phyloP scores from a whole-genome alignment of 73 alveolate species.

The Paramecium bursaria region DNA sequence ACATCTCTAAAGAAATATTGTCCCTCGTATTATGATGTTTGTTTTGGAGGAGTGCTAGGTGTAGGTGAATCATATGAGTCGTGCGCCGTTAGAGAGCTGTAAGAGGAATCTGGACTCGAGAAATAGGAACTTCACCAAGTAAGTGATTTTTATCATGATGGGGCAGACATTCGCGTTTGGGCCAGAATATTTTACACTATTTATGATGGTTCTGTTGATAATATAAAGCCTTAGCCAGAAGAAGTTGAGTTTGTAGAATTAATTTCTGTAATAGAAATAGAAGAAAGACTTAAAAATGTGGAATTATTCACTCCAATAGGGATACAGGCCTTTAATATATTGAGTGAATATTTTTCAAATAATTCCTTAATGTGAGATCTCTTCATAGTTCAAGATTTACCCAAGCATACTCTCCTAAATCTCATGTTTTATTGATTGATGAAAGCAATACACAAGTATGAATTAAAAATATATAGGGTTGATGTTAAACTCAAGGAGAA shows the following conservation, averaged over 20 bases:
- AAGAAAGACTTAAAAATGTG: too few relatives aligned
- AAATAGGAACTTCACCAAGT: slow-evolving; percentile 30
- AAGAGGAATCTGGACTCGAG: slow-evolving; percentile 75
- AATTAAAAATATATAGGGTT: too few relatives aligned
- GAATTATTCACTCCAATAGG: too few relatives aligned
- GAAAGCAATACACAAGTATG: too few relatives aligned
- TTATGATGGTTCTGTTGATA: slow-evolving; percentile 56
- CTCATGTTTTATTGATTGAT: too few relatives aligned
- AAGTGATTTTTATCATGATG: slow-evolving; percentile 64
- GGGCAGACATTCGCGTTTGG: slow-evolving; percentile 67
- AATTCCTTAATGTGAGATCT: too few relatives aligned
- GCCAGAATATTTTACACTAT: slow-evolving; percentile 64
- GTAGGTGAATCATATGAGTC: slow-evolving; percentile 76
- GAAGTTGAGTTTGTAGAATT: slow-evolving; percentile 39
- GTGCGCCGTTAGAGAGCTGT: slow-evolving; percentile 75
- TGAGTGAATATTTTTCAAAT: too few relatives aligned
- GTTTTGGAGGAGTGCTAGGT: slow-evolving; percentile 88
- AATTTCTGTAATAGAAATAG: background rate
- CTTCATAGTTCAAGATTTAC: too few relatives aligned
- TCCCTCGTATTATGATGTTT: slow-evolving; percentile 86
- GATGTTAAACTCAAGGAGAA: too few relatives aligned
- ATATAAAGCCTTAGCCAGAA: slow-evolving; percentile 15
- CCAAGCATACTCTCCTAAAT: too few relatives aligned
- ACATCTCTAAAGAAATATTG: slow-evolving; percentile 84
- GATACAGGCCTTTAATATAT: too few relatives aligned